Evolutionary conservation across 768 basidiomycete genomes (phyloP), one percentile per base, ranked within the genome.

Genomic region (Glaciozyma martinii): DNA sequence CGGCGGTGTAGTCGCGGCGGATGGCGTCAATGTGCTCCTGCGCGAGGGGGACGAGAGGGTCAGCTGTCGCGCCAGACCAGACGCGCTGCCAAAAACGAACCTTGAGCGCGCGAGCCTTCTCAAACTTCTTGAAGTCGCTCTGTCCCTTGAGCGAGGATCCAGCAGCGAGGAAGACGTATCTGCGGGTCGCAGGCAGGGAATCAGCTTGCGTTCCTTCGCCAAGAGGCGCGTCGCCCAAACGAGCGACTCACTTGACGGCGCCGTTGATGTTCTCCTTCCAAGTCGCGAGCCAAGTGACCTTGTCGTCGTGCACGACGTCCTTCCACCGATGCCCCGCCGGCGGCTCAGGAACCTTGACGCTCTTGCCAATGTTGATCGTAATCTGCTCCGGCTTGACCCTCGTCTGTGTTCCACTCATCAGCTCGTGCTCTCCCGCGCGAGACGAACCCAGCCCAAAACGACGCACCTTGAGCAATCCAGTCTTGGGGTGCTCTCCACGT

Each of bases 201-300:
- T 53, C 53, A 33, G 18, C 16, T 32, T 29, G 42, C 7, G 19
- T 9, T 15, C n/a, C 42, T 13, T 21, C 9, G 5, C 21, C 5
- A 57, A 8, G 44, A 43, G 18, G 25, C 10, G 46, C 6, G 23
- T 7, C 53, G 30, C 15, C 37, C 5, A 43, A 44, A 40, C 8
- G 46, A 54, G 37, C 15, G 18, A 61, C 63, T 46, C 55, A 70
- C 62, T 89, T 71, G 63, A 71, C 70, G 59, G 67, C 66, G 66
- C 85, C 84, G 74, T 98, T 98, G 78, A 98, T 85, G 74, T 99
- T 99, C 77, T 98, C 95, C 54, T 91, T 92, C 95, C 95, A 99
- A 62, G 88, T 93, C 7, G 95, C 95, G 56, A 99, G 82, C 95
- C 95, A 99, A 18, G 95, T 98, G 32, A 98, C 95, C 4, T 91